phyloP scores from a whole-genome alignment of 2,329 filamentous ascomycete genomes.

The Cercospora beticola region DNA sequence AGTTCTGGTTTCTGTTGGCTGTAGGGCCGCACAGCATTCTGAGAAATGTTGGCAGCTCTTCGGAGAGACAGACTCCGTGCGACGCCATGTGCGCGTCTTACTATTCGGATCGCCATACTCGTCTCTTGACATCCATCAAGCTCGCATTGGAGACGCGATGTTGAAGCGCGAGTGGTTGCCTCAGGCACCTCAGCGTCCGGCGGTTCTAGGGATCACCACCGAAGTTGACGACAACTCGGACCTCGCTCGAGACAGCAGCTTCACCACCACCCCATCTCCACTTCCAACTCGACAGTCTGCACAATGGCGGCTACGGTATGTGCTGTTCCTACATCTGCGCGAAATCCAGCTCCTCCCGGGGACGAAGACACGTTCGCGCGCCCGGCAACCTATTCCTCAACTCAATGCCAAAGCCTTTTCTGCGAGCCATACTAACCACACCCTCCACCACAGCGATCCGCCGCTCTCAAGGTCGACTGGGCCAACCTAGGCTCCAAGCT shows the following conservation, averaged over 20 bases:
- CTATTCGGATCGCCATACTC: background rate
- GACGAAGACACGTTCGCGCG: background rate
- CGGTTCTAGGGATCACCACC: slow-evolving; percentile 8
- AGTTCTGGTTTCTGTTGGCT: background rate
- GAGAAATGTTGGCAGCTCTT: background rate
- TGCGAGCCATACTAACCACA: slow-evolving; percentile 23
- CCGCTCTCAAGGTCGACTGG: slow-evolving; percentile 99
- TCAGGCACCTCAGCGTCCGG: background rate
- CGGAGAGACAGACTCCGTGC: background rate
- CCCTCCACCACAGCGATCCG: slow-evolving; percentile 71
- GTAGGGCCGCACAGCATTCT: background rate
- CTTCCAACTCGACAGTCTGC: background rate
- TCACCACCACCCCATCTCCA: background rate
- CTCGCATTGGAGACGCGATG: background rate
- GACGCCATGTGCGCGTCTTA: background rate
- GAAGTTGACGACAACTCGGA: slow-evolving; percentile 6
- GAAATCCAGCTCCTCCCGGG: background rate
- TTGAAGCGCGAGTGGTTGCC: background rate
- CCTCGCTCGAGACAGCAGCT: slow-evolving; percentile 1
- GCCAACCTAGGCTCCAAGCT: slow-evolving; percentile 90
- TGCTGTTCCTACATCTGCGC: background rate
- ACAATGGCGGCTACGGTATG: slow-evolving; percentile 38
- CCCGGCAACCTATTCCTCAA: background rate
- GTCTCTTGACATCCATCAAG: background rate
- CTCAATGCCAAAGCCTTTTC: slow-evolving; percentile 8